Conservation (phyloP, 208 protist species). For the Strigomonas culicis region DNA sequence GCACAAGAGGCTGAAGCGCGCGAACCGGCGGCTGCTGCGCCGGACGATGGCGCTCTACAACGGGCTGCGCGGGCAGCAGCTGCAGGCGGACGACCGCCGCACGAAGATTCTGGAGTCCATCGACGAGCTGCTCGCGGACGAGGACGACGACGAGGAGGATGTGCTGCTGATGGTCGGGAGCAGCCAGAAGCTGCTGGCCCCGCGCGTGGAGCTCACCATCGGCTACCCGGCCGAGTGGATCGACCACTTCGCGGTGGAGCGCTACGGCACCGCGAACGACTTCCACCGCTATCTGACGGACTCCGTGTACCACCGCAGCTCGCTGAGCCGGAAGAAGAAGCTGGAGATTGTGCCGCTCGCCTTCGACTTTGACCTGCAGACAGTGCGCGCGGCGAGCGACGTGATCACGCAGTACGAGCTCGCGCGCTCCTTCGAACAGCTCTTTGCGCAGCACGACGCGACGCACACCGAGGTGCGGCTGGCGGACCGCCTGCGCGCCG, state of each 20-base stretch:
- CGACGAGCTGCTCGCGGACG: background rate
- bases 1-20: background rate
- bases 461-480: constrained; percentile 5
- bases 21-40: too few relatives aligned
- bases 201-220: constrained; percentile 71
- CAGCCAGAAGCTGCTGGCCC: constrained; percentile 15
- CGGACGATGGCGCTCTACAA: background rate
- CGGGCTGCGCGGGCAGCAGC: background rate
- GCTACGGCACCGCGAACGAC: constrained; percentile 49
- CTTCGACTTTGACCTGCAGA: constrained; percentile 74
- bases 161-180: background rate
- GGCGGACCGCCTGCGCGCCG: constrained; percentile 21
- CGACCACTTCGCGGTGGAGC: constrained; percentile 44
- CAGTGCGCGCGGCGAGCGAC: constrained; percentile 51
- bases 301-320: constrained; percentile 55
- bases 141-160: constrained; percentile 2
- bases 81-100: background rate
- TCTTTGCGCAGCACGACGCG: constrained; percentile 23
- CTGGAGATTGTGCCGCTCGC: constrained; percentile 79
- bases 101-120: background rate
- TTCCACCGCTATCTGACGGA: constrained; percentile 68
- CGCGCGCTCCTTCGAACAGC: constrained; percentile 54
- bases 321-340: constrained; percentile 58
- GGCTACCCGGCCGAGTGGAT: constrained; percentile 88
- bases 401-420: constrained; percentile 76